A percentile compares a stretch with the other conserved stretches of the same genome.
These are phyloP conservation scores for Hylodesmum podocarpum DNA, from an alignment of 306 rosid genomes.

Conservation along the genomic window DNA sequence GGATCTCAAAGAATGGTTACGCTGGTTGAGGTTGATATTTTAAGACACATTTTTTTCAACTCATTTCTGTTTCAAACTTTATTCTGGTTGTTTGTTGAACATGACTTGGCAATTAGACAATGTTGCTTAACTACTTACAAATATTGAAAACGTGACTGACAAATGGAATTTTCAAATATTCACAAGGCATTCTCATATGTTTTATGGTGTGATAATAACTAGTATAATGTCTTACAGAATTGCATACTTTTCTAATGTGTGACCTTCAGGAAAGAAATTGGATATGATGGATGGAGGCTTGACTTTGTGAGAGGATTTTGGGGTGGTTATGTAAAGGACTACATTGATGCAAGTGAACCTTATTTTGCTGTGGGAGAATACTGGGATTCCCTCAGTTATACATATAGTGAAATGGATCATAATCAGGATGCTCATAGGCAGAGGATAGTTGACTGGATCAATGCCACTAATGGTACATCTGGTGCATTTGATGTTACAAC, in stretches of 20 bases:
- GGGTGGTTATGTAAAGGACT: conserved; percentile 92
- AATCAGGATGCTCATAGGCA: conserved; percentile 95
- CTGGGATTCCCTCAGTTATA: conserved; percentile 92
- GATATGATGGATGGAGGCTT: conserved; percentile 97
- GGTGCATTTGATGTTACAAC: conserved; percentile 94
- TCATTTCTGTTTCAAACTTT: background rate
- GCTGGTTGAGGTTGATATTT: conserved; percentile 74
- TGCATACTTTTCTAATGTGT: conserved; percentile 14
- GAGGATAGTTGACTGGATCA: conserved; percentile 90
- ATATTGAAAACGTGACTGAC: background rate
- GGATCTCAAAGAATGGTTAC: conserved; percentile 85
- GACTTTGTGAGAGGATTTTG: conserved; percentile 96
- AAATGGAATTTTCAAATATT: background rate
- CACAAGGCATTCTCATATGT: background rate
- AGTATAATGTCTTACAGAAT: background rate
- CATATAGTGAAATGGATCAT: conserved; percentile 65
- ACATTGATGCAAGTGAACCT: conserved; percentile 75
- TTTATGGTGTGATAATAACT: background rate
- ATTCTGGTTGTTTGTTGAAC: background rate
- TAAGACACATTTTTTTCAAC: conserved; percentile 6
- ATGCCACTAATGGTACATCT: conserved; percentile 68
- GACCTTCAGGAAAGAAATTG: conserved; percentile 71
- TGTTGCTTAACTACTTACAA: background rate
- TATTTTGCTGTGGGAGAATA: conserved; percentile 81
- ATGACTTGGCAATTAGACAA: background rate